Conservation (phyloP, 1,139 yeast genomes). For the Diutina ranongensis region DNA sequence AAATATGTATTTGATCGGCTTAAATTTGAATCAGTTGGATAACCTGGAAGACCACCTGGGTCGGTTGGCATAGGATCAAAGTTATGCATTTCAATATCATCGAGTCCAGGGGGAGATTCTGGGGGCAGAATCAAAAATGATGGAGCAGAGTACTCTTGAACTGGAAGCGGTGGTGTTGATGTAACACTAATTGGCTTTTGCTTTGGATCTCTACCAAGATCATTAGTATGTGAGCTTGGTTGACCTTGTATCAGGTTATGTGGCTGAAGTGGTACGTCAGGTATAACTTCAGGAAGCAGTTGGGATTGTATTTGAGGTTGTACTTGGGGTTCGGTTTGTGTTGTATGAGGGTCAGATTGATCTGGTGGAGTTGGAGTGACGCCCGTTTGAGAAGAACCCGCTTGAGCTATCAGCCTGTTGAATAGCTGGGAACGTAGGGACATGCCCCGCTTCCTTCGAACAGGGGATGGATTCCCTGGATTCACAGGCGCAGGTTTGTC, state of each 20-base stretch:
- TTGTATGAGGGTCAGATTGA: neutral
- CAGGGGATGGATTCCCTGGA: slow-evolving; percentile 13
- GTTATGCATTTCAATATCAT: neutral
- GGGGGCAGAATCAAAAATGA: neutral
- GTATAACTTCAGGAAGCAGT: neutral
- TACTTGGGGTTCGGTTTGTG: slow-evolving; percentile 7
- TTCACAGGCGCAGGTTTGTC: neutral
- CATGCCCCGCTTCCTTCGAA: slow-evolving; percentile 54
- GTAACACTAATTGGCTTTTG: no score
- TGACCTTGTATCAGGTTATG: no score
- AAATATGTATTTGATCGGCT: neutral
- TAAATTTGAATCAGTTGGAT: neutral
- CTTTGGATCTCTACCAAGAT: no score
- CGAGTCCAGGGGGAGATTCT: neutral
- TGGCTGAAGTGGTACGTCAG: no score
- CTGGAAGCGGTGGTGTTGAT: no score
- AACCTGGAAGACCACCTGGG: neutral
- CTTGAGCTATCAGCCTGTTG: slow-evolving; percentile 29
- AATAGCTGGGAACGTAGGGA: slow-evolving; percentile 66
- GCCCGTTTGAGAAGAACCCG: slow-evolving; percentile 3
- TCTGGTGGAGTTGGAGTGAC: neutral
- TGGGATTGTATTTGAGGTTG: no score
- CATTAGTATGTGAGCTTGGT: no score
- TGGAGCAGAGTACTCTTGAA: neutral
- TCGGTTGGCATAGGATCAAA: neutral